phyloP scores from a whole-genome alignment of 805 yeast species.

The Sugiyamaella lignohabitans region DNA sequence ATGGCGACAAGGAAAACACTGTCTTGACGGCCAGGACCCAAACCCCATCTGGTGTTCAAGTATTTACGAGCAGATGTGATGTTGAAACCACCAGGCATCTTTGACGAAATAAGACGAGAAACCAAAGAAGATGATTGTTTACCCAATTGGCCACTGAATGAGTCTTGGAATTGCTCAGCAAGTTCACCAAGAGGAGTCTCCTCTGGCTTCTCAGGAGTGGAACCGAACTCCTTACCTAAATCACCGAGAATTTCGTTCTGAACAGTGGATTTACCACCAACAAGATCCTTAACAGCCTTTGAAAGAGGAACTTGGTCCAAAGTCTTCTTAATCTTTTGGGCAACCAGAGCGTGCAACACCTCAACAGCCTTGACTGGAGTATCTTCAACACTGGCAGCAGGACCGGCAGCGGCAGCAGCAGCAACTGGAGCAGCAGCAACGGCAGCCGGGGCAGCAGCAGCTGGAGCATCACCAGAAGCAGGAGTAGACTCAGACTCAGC shows the following conservation, averaged over 20 bases:
- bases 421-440: slow-evolving; percentile 48
- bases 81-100: slow-evolving; percentile 99
- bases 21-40: slow-evolving; percentile 92
- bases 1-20: slow-evolving; percentile 75
- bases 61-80: slow-evolving; percentile 88
- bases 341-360: slow-evolving; percentile 81
- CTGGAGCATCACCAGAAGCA: slow-evolving; percentile 29
- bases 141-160: slow-evolving; percentile 84
- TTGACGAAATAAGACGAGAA: slow-evolving; percentile 87
- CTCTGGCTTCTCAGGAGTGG: slow-evolving; percentile 98
- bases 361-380: slow-evolving; percentile 82
- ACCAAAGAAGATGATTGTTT: slow-evolving; percentile 86
- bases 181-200: slow-evolving; percentile 94
- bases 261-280: slow-evolving; percentile 97
- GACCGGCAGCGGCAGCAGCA: slow-evolving; percentile 62
- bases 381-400: slow-evolving; percentile 80
- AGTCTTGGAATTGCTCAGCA: slow-evolving; percentile 91
- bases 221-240: slow-evolving; percentile 94
- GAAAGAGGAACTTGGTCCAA: slow-evolving; percentile 78
- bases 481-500: slow-evolving; percentile 27
- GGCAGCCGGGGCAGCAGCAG: slow-evolving; percentile 46
- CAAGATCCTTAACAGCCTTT: slow-evolving; percentile 94
- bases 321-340: slow-evolving; percentile 91
- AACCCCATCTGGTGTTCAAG: slow-evolving; percentile 87
- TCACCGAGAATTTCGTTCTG: slow-evolving; percentile 99